Conservation (phyloP, 139 green algal species). For the Nannochloris sp. region DNA sequence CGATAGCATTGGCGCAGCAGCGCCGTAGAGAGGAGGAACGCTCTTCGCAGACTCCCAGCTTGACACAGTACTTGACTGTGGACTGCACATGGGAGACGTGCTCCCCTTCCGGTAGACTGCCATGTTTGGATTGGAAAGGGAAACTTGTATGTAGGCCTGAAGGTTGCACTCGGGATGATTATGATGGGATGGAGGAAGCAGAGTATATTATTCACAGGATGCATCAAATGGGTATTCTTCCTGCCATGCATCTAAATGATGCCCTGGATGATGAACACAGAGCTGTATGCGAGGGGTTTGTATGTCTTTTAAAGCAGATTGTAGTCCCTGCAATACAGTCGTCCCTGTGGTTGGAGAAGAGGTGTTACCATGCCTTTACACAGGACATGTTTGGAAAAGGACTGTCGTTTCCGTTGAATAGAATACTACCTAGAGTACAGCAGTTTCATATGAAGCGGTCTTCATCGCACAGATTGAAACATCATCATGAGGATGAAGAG, state of each 20-base stretch:
- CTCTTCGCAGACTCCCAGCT: neutral
- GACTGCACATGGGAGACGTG: slow-evolving; percentile 12
- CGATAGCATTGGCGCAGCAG: too few relatives aligned
- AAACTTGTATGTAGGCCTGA: neutral
- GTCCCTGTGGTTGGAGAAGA: neutral
- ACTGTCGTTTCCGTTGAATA: neutral
- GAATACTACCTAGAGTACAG: neutral
- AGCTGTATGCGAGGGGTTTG: neutral
- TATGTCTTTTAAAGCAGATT: neutral
- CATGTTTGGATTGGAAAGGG: slow-evolving; percentile 15
- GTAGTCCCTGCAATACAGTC: neutral
- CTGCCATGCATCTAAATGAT: neutral
- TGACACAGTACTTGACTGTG: neutral
- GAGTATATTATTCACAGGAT: neutral
- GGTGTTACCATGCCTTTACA: neutral
- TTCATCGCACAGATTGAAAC: neutral
- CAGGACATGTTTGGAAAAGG: neutral
- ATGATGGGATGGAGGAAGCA: neutral
- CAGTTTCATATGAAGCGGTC: neutral
- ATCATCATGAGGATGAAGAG: too few relatives aligned
- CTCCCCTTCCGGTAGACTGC: slow-evolving; percentile 18
- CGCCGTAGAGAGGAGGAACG: too few relatives aligned
- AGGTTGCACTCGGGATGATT: neutral
- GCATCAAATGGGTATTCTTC: neutral
- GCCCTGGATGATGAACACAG: neutral